A percentile compares a stretch with the other conserved stretches of the same genome.
Evolutionary conservation across 225 moss, liverwort and hornwort genomes (phyloP).

Genomic region (Lunularia cruciata): DNA sequence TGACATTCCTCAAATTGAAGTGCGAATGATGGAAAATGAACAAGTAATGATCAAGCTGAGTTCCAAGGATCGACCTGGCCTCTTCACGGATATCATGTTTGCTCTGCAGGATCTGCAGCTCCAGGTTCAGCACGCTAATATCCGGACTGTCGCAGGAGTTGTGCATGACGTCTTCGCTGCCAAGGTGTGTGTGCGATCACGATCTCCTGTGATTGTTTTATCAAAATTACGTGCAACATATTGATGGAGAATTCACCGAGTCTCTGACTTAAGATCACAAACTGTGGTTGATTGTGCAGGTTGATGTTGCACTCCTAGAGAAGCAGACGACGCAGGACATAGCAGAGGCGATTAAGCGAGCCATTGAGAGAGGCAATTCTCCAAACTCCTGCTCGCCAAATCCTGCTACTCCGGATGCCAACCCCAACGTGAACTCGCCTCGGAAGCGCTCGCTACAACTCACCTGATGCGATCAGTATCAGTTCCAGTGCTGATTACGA

Average conservation of each 20-base stretch:
- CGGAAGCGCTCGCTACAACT: conserved; percentile 19
- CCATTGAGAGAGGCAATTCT: conserved; percentile 21
- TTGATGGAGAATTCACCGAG: neutral
- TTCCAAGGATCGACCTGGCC: conserved; percentile 37
- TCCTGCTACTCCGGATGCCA: conserved; percentile 29
- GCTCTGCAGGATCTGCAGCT: conserved; percentile 31
- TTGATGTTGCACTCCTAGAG: conserved; percentile 29
- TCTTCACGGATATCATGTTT: conserved; percentile 43
- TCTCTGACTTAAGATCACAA: no score
- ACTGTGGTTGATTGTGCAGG: conserved; percentile 24
- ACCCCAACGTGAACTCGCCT: conserved; percentile 19
- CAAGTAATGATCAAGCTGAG: conserved; percentile 43
- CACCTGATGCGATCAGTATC: neutral
- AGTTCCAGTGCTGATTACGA: neutral
- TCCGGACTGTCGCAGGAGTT: conserved; percentile 27
- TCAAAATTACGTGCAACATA: neutral
- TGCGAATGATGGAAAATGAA: conserved; percentile 43
- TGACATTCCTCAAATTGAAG: conserved; percentile 35
- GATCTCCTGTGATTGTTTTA: neutral
- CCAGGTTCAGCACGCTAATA: conserved; percentile 41
- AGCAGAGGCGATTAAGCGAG: conserved; percentile 31
- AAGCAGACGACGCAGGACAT: conserved; percentile 37
- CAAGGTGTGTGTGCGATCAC: conserved; percentile 24
- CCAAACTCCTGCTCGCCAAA: conserved; percentile 21
- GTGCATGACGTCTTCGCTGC: conserved; percentile 42